Evolutionary conservation across 768 basidiomycete species (phyloP).

Genomic region (Lactarius akahatsu): DNA sequence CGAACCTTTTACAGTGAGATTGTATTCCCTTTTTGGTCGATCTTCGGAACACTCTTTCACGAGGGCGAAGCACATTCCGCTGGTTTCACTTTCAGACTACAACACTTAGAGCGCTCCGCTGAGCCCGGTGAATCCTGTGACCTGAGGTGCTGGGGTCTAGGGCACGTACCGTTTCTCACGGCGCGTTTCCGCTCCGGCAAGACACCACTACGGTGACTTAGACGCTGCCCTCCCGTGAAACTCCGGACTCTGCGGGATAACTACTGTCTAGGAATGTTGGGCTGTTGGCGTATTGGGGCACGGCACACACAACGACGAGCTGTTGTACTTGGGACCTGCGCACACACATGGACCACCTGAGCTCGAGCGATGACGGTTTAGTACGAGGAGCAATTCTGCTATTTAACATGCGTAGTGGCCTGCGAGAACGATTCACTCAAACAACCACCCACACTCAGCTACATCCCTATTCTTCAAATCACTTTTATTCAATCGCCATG

Average conservation of each 20-base stretch:
- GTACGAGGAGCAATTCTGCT: background rate
- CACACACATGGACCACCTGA: background rate
- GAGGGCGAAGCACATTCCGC: background rate
- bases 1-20: slow-evolving; percentile 20
- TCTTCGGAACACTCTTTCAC: background rate
- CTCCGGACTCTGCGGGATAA: background rate
- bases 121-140: background rate
- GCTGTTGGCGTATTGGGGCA: background rate
- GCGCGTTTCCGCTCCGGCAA: background rate
- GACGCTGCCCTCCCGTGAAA: background rate
- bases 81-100: background rate
- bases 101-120: slow-evolving; percentile 15
- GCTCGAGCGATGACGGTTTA: background rate
- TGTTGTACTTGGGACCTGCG: slow-evolving; percentile 19
- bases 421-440: background rate
- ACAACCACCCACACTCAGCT: background rate
- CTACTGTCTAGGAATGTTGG: background rate
- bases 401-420: slow-evolving; percentile 8
- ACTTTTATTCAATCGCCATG: background rate
- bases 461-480: background rate
- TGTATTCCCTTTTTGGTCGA: background rate
- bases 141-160: background rate
- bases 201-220: slow-evolving; percentile 4
- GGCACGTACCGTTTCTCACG: slow-evolving; percentile 3
- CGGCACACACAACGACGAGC: slow-evolving; percentile 2